Evolutionary conservation across 2,329 filamentous ascomycete genomes (phyloP), one percentile per base, ranked within the genome.

Genomic region (Cytospora paraplurivora): DNA sequence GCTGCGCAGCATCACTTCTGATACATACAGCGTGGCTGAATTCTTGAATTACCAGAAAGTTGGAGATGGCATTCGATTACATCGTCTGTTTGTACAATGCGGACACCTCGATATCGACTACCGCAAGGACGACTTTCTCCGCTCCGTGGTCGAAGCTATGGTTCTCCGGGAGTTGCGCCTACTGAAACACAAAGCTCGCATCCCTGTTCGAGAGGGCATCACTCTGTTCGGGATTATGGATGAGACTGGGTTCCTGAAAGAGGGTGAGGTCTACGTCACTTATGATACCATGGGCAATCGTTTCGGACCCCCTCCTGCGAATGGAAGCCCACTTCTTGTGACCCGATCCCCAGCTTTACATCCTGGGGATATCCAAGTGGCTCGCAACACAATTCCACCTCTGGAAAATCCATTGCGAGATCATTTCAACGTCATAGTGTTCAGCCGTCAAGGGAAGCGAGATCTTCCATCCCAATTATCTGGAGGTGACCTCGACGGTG

Each of bases 151-250:
- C 0, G 89, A 95, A 69, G 82, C 91, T 10, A 80, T 87, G 8
- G 80, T 93, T 0, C 76, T 95, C n/a, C 79, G 83, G 1, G 88
- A 90, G 67, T 77, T 96, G 4, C 84, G 91, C 4, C 80, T 90
- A 34, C 76, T 96, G 44, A 96, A 96, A 72, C 87, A 95, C 75
- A 89, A 88, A 60, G 86, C 90, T 0, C 85, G 91, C 1, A 95
- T 96, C 38, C 88, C 85, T 0, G 83, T 96, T 0, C 74, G 82
- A 0, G 73, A 88, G 17, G 92, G 90, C 0, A 82, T 88, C n/a
- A 93, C 91, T 0, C 79, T 96, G 0, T 93, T 92, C 68, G 92
- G 92, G 0, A 81, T 96, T 57, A 90, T 95, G 85, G 92, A 96
- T 66, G 92, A 96, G 73, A 92, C 90, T 0, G 85, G 84, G 0